These are phyloP conservation scores for Akanthomyces dipterigenus DNA, from an alignment of 2,329 filamentous ascomycete genomes.

Conservation along the genomic window DNA sequence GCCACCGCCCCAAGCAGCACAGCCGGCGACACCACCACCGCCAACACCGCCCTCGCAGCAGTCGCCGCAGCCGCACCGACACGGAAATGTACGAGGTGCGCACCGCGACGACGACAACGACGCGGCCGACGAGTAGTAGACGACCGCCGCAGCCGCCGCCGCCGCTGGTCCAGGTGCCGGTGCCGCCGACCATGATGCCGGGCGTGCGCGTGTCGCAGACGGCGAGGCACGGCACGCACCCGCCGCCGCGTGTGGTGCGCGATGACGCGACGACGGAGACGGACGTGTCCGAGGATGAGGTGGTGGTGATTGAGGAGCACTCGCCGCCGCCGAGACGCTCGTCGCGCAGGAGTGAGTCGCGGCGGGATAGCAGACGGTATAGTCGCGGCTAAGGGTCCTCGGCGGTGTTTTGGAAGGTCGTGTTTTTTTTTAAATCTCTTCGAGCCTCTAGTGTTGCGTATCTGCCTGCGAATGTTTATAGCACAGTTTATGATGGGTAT, in stretches of 20 bases:
- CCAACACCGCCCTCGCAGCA: constrained; percentile 4
- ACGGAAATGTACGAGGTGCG: constrained; percentile 25
- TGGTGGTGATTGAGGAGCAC: constrained; percentile 31
- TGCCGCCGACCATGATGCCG: neutral
- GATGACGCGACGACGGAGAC: constrained; percentile 3
- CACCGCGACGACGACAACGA: no score
- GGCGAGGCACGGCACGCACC: neutral
- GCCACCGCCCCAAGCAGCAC: neutral
- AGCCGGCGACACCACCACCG: neutral
- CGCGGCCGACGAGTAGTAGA: no score
- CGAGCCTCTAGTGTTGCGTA: no score
- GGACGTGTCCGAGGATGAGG: constrained; percentile 28
- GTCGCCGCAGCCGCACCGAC: constrained; percentile 13
- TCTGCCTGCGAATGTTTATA: no score
- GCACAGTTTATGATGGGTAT: no score
- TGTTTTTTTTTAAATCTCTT: no score
- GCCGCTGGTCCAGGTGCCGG: neutral
- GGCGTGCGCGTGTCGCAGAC: neutral
- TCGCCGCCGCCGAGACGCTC: constrained; percentile 22
- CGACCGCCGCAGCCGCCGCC: no score
- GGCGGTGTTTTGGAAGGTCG: no score
- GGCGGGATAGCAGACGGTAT: neutral
- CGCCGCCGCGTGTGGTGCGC: neutral
- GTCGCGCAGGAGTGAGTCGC: neutral
- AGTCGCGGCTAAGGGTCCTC: no score